Conservation (phyloP, 129 eudicot genomes). For the Flaveria ramosissima region DNA sequence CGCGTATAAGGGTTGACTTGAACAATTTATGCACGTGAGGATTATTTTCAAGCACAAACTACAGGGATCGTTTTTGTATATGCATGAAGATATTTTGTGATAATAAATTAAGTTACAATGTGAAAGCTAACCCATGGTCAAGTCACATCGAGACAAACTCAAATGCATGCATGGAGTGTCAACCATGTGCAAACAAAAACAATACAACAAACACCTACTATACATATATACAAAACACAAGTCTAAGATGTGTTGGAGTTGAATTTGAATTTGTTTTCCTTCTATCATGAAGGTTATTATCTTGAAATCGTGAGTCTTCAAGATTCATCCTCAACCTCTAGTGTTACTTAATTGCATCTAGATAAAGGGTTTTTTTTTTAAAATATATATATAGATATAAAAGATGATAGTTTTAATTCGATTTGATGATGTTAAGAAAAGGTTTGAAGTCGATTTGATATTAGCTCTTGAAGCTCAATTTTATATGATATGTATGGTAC, state of each 20-base stretch:
- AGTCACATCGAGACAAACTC: background rate
- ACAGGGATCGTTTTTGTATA: no score
- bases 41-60: no score
- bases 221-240: background rate
- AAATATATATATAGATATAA: background rate
- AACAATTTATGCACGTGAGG: no score
- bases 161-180: background rate
- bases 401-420: background rate
- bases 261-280: conserved; percentile 4
- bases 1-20: no score
- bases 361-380: background rate
- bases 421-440: background rate
- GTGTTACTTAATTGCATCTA: background rate
- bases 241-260: conserved; percentile 1
- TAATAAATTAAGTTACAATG: background rate
- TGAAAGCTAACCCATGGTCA: conserved; percentile 12
- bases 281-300: background rate
- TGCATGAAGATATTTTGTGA: background rate
- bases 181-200: background rate
- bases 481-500: no score
- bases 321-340: background rate
- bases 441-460: background rate
- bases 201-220: background rate
- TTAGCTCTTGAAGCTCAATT: no score
- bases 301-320: background rate